Evolutionary conservation across 208 protist genomes (phyloP).

Genomic region (Histomonas meleagridis): DNA sequence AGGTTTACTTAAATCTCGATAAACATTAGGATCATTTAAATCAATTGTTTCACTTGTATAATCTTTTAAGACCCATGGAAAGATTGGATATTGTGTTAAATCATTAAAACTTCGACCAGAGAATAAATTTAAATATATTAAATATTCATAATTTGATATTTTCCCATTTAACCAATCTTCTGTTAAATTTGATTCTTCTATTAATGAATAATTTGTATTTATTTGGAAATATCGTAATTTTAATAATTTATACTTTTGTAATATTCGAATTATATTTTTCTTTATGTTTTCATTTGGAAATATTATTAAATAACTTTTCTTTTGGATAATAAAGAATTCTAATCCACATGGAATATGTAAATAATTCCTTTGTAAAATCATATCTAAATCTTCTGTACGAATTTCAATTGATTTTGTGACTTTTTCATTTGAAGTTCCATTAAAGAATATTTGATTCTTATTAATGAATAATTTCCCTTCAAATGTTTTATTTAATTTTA

Average conservation of each 20-base stretch:
- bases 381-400: neutral
- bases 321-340: neutral
- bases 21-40: neutral
- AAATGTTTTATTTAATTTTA: neutral
- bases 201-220: too few species aligned
- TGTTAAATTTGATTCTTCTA: too few species aligned
- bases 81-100: constrained; percentile 35
- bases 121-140: constrained; percentile 1
- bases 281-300: neutral
- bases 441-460: neutral
- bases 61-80: constrained; percentile 53
- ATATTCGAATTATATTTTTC: neutral
- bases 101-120: neutral
- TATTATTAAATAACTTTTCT: neutral
- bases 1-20: constrained; percentile 36
- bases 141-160: constrained; percentile 1
- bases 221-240: neutral
- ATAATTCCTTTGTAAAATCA: neutral
- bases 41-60: constrained; percentile 40
- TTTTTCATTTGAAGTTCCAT: constrained; percentile 4
- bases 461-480: constrained; percentile 24
- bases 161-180: neutral
- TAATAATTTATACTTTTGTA: neutral
- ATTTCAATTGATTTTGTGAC: neutral
- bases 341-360: neutral